phyloP scores from a whole-genome alignment of 331 rosid species.

The Ulmus americana region DNA sequence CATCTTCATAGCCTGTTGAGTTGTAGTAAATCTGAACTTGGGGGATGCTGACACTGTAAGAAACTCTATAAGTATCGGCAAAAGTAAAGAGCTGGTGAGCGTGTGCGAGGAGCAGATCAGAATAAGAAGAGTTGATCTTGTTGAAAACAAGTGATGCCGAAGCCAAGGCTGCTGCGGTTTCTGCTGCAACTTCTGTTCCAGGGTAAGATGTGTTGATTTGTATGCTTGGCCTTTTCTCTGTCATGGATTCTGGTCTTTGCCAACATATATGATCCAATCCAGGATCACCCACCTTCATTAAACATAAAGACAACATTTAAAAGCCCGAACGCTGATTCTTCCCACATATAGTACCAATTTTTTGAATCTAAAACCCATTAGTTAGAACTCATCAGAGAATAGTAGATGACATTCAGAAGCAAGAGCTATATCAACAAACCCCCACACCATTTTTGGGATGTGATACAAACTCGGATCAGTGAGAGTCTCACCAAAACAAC shows the following conservation, averaged over 20 bases:
- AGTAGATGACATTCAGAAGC: no score
- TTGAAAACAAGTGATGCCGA: constrained; percentile 89
- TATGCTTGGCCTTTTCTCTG: constrained; percentile 53
- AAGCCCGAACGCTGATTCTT: no score
- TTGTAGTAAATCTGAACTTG: constrained; percentile 61
- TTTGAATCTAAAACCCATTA: no score
- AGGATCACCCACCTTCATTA: constrained; percentile 82
- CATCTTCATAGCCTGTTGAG: constrained; percentile 86
- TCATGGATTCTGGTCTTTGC: constrained; percentile 77
- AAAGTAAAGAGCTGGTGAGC: constrained; percentile 73
- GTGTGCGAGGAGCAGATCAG: constrained; percentile 68
- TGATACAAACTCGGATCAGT: no score
- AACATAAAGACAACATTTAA: no score
- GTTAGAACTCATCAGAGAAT: no score
- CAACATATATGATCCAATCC: constrained; percentile 70
- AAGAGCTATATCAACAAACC: no score
- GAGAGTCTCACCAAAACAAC: no score
- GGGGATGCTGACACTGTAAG: constrained; percentile 66
- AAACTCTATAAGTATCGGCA: constrained; percentile 54
- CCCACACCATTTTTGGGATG: no score
- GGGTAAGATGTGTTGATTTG: constrained; percentile 67
- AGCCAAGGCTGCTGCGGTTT: constrained; percentile 99
- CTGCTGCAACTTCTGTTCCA: constrained; percentile 90
- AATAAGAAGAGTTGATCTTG: constrained; percentile 47
- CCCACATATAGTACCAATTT: no score